phyloP scores from a whole-genome alignment of 257 asterid genomes.

The Rhazya stricta region DNA sequence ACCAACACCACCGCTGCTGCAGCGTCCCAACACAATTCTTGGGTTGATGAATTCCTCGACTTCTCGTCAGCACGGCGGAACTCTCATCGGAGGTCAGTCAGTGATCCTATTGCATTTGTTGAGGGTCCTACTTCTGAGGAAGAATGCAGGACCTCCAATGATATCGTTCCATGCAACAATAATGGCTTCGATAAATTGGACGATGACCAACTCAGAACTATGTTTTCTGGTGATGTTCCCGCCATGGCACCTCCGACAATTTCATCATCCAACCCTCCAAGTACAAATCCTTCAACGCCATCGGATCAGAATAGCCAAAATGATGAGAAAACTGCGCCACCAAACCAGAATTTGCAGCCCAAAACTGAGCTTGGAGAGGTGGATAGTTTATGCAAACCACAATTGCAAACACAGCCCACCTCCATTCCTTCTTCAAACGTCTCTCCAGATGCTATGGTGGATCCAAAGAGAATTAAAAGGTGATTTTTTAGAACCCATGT shows the following conservation, averaged over 20 bases:
- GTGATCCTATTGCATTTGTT: constrained; percentile 75
- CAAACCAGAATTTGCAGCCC: constrained; percentile 30
- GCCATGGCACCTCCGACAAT: constrained; percentile 28
- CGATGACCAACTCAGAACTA: constrained; percentile 66
- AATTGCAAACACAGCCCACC: constrained; percentile 12
- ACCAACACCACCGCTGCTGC: constrained; percentile 19
- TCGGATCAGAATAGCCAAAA: constrained; percentile 66
- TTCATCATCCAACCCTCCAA: constrained; percentile 46
- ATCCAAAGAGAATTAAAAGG: constrained; percentile 93
- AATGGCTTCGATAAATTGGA: constrained; percentile 58
- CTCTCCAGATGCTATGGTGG: constrained; percentile 33
- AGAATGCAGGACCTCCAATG: constrained; percentile 21
- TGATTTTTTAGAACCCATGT: constrained; percentile 17
- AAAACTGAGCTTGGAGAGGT: constrained; percentile 61
- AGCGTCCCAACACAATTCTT: constrained; percentile 28
- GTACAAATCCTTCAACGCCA: constrained; percentile 55
- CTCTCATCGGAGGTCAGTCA: constrained; percentile 68
- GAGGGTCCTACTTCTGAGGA: constrained; percentile 36
- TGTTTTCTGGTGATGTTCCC: constrained; percentile 63
- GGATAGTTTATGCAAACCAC: constrained; percentile 30
- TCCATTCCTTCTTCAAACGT: constrained; percentile 20
- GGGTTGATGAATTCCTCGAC: constrained; percentile 82
- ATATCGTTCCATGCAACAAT: neutral
- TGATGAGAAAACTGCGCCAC: constrained; percentile 29
- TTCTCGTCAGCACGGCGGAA: constrained; percentile 64